Conservation (phyloP, 495 filamentous ascomycete species). For the Lasiosphaeriaceae sp. region DNA sequence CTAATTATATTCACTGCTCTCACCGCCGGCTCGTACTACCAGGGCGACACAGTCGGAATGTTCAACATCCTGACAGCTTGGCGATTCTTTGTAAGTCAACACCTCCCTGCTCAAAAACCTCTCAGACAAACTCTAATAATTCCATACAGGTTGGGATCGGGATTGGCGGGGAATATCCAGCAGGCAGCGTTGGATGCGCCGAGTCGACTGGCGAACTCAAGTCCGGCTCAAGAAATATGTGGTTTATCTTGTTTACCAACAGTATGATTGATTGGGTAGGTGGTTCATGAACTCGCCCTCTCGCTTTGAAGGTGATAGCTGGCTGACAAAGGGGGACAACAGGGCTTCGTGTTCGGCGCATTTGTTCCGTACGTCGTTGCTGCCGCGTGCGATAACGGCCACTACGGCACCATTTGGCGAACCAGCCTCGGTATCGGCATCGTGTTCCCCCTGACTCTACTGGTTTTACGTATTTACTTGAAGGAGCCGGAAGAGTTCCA, state of each 20-base stretch:
- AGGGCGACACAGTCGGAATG: conserved; percentile 61
- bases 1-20: conserved; percentile 83
- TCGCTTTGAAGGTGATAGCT: neutral
- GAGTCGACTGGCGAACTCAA: conserved; percentile 83
- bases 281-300: neutral
- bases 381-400: conserved; percentile 62
- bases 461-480: conserved; percentile 71
- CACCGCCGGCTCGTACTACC: conserved; percentile 68
- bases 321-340: neutral
- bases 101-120: conserved; percentile 39
- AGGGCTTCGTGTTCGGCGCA: conserved; percentile 69
- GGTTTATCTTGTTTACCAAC: conserved; percentile 95
- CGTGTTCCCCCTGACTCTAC: conserved; percentile 69
- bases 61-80: conserved; percentile 81
- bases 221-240: conserved; percentile 72
- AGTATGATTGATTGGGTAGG: conserved; percentile 69
- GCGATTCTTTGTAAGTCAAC: conserved; percentile 70
- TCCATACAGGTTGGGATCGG: conserved; percentile 45
- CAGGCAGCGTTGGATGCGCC: conserved; percentile 77
- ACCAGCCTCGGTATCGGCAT: conserved; percentile 73
- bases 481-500: conserved; percentile 82
- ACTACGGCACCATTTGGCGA: conserved; percentile 72
- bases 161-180: conserved; percentile 78
- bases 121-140: neutral
- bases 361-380: conserved; percentile 70